phyloP scores from a whole-genome alignment of 768 basidiomycete species.

The Tricholoma sp. region DNA sequence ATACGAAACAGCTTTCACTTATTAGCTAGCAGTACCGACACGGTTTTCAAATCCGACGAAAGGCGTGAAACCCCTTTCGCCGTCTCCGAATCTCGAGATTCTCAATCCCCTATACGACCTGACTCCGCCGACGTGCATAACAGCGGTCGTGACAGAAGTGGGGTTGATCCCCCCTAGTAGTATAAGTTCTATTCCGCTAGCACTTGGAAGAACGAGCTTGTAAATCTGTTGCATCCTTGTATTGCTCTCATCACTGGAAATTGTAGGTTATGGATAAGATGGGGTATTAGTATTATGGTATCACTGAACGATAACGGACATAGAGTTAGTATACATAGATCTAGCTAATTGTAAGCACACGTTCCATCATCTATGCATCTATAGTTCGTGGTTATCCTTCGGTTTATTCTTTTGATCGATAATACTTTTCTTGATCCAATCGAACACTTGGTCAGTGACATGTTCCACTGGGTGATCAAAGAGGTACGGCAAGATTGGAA shows the following conservation, averaged over 20 bases:
- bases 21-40: conserved; percentile 27
- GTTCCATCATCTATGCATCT: no score
- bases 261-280: conserved; percentile 4
- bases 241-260: not conserved
- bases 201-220: conserved; percentile 48
- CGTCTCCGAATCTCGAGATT: conserved; percentile 59
- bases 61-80: conserved; percentile 17
- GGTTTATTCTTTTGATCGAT: conserved; percentile 30
- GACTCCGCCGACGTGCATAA: conserved; percentile 87
- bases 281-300: conserved; percentile 8
- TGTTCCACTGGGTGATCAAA: conserved; percentile 80
- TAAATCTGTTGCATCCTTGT: conserved; percentile 16
- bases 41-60: conserved; percentile 25
- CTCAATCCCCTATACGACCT: conserved; percentile 91
- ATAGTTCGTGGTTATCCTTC: conserved; percentile 9
- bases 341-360: not conserved
- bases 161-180: conserved; percentile 92
- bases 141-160: conserved; percentile 95
- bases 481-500: conserved; percentile 69
- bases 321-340: not conserved
- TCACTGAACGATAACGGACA: not conserved
- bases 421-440: conserved; percentile 60
- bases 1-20: not conserved
- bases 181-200: conserved; percentile 77
- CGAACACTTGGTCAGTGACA: conserved; percentile 61